Conservation (phyloP, 2,329 filamentous ascomycete genomes). For the Bipolaris cookei region DNA sequence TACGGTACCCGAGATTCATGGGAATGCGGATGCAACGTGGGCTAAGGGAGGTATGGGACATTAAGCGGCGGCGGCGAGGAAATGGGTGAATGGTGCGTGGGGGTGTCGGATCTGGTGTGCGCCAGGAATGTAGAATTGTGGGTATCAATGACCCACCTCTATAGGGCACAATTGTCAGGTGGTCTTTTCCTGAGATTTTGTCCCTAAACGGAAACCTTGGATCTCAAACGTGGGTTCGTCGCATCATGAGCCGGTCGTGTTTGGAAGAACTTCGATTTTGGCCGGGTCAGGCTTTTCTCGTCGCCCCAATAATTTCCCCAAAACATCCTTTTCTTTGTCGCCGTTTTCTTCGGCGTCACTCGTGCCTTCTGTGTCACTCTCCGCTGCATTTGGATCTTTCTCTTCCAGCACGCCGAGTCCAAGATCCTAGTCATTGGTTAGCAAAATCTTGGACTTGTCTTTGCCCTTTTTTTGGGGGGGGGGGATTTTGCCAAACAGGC, state of each 20-base stretch:
- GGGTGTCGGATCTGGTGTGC: too few relatives aligned
- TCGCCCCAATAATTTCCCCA: conserved; percentile 49
- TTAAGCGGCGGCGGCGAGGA: not conserved
- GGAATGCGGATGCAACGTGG: conserved; percentile 59
- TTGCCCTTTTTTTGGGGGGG: too few relatives aligned
- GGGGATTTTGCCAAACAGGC: too few relatives aligned
- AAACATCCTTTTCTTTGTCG: conserved; percentile 38
- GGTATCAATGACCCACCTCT: not conserved
- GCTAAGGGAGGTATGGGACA: conserved; percentile 35
- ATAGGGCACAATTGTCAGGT: not conserved
- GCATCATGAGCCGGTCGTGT: conserved; percentile 24
- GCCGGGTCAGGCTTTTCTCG: conserved; percentile 26
- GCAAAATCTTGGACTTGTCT: not conserved
- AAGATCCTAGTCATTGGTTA: conserved; percentile 43
- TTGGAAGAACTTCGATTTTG: conserved; percentile 42
- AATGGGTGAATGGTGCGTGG: too few relatives aligned
- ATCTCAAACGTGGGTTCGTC: not conserved
- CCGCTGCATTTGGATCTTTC: conserved; percentile 36
- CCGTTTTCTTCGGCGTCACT: conserved; percentile 29
- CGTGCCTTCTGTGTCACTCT: conserved; percentile 28
- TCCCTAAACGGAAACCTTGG: not conserved
- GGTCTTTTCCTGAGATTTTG: not conserved
- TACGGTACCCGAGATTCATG: conserved; percentile 55
- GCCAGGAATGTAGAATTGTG: not conserved
- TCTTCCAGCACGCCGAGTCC: conserved; percentile 56